Conservation (phyloP, 768 basidiomycete species). For the Lyophyllum semitale region DNA sequence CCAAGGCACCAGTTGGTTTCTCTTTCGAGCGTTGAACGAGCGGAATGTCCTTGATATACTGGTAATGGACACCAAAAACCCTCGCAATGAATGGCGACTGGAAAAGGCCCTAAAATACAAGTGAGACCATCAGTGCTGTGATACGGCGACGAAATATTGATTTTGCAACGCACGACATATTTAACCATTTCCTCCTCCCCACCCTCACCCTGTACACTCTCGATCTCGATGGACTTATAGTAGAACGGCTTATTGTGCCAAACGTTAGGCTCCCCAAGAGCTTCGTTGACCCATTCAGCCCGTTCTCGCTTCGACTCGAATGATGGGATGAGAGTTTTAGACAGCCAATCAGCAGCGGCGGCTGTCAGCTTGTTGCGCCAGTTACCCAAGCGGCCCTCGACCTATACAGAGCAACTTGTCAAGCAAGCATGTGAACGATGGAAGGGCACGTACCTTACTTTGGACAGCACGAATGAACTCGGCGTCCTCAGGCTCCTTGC, state of each 20-base stretch:
- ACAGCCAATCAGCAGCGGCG: not conserved
- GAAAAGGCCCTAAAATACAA: not conserved
- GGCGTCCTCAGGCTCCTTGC: no score
- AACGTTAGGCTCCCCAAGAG: not conserved
- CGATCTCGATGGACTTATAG: not conserved
- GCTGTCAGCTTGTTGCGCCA: not conserved
- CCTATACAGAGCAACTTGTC: not conserved
- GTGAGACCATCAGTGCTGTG: no score
- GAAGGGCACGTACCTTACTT: not conserved
- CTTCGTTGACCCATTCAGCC: not conserved
- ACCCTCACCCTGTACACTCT: no score
- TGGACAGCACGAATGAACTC: not conserved
- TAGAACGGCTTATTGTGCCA: not conserved
- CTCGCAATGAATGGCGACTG: not conserved
- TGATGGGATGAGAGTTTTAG: not conserved
- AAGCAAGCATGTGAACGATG: not conserved
- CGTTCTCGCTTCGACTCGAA: not conserved
- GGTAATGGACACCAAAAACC: not conserved
- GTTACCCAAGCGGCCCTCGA: not conserved
- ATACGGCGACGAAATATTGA: no score
- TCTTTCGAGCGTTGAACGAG: no score
- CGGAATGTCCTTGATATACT: no score
- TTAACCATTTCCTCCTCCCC: no score
- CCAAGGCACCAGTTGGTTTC: no score
- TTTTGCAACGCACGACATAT: no score